Evolutionary conservation across 139 green algal species (phyloP).

Genomic region (Astrephomene gubernaculifera): DNA sequence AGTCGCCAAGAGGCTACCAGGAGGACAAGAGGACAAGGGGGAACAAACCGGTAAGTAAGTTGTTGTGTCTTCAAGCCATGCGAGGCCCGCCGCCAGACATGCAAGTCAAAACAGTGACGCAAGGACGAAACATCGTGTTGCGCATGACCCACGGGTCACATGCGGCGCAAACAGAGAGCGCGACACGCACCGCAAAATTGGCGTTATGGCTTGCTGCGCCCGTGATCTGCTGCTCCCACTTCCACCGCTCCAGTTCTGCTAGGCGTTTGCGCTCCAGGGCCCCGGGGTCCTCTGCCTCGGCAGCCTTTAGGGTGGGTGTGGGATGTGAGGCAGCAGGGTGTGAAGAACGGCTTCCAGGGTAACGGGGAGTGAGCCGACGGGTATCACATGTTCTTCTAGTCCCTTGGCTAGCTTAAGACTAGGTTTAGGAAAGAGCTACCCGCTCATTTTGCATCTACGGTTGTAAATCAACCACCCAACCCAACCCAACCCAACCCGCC

Average conservation of each 20-base stretch:
- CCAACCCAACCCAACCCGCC: not conserved
- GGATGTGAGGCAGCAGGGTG: not conserved
- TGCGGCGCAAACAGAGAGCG: not conserved
- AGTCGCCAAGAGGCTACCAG: slow-evolving; percentile 22
- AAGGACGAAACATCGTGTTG: too few species aligned
- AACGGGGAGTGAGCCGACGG: too few species aligned
- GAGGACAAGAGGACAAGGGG: too few species aligned
- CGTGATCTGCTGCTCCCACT: slow-evolving; percentile 66
- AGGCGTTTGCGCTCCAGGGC: slow-evolving; percentile 56
- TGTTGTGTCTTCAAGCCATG: not conserved
- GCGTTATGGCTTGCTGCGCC: slow-evolving; percentile 68
- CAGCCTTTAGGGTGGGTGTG: slow-evolving; percentile 1
- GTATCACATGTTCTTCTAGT: too few species aligned
- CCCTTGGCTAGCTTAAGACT: too few species aligned
- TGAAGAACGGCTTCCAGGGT: too few species aligned
- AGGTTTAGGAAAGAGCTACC: too few species aligned
- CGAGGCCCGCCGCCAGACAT: not conserved
- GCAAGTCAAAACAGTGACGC: too few species aligned
- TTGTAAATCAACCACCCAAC: too few species aligned
- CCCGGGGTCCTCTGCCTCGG: slow-evolving; percentile 54
- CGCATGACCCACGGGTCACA: not conserved
- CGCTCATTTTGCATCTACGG: too few species aligned
- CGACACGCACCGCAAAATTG: slow-evolving; percentile 68
- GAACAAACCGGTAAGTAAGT: not conserved
- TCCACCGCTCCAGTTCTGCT: slow-evolving; percentile 74